Base-by-base conservation (phyloP, 1,139 yeast species). In the Scheffersomyces stambukii region DNA sequence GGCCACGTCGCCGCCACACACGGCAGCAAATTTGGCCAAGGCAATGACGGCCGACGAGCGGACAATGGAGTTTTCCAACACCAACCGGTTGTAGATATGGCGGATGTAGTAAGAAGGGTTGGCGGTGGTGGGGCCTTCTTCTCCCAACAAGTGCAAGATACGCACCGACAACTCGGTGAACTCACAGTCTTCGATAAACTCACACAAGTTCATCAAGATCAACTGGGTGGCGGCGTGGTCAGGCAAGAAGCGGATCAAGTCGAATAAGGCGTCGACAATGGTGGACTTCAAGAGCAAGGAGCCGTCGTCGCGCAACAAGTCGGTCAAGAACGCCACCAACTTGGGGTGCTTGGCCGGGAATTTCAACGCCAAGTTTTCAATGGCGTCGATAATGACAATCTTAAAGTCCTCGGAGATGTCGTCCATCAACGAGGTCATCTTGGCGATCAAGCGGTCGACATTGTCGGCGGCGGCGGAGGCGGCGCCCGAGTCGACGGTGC, bases 121-220 rank as follows among this genome's bases (percentile, higher is more conserved):
- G 8, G 81, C 49, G 6, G 96, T 81, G 35, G 71, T 64, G 45
- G 98, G 97, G 40, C 98, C 99, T 58, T 88, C 95, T 41, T 81
- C 85, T 49, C 98, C 98, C 42, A 91, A 72, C 43, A 89, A 64
- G 58, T 88, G 95, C 55, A 91, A 72, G 40, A 91, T 81, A 54
- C 97, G 79, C 18, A 89, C 96, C 19, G 94, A 77, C 38, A 91
- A 76, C 58, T 88, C 96, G 21, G 96, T 84, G 62, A 74, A 91
- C 61, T 91, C 99, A 63, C 97, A 91, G 64, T 91, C 99, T 61
- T 93, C 99, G 46, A 91, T 93, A 51, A 88, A 88, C 57, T 91
- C 99, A 69, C 97, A 88, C 45, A 93, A 70, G 52, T 82, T 83
- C 63, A 84, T 86, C 49, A 91, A 69, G 18, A 95, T 95, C 35